Evolutionary conservation across 2,329 filamentous ascomycete species (phyloP).

Genomic region (Fusarium phyllophilum): DNA sequence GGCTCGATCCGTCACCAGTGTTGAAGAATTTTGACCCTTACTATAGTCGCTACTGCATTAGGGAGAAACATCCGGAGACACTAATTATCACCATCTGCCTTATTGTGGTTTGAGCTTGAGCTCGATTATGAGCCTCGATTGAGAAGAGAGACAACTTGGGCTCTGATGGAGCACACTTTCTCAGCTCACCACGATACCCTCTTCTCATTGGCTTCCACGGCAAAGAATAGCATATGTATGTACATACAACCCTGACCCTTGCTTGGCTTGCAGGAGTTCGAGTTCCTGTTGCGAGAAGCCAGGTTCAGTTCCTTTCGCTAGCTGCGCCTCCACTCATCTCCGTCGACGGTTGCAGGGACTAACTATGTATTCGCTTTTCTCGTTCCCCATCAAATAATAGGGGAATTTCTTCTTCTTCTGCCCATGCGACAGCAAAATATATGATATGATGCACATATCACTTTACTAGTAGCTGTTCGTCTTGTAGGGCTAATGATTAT

Average conservation of each 20-base stretch:
- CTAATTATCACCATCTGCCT: background rate
- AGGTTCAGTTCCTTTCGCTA: conserved; percentile 5
- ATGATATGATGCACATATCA: conserved; percentile 2
- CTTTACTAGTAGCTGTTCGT: background rate
- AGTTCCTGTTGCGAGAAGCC: background rate
- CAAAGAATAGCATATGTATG: background rate
- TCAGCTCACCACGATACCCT: conserved; percentile 1
- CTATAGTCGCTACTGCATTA: conserved; percentile 16
- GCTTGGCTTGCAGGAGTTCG: conserved; percentile 27
- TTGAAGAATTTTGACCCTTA: conserved; percentile 11
- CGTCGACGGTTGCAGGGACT: conserved; percentile 22
- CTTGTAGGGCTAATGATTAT: background rate
- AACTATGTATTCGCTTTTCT: background rate
- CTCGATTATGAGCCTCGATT: background rate
- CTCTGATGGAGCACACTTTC: background rate
- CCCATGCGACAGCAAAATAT: background rate
- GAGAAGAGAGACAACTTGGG: background rate
- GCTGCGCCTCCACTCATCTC: conserved; percentile 35
- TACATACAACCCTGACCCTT: conserved; percentile 15
- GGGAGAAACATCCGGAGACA: background rate
- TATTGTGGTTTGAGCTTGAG: background rate
- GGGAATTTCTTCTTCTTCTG: background rate
- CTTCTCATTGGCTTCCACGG: conserved; percentile 9
- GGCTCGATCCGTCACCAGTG: conserved; percentile 33
- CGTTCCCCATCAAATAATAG: conserved; percentile 13